phyloP scores from a whole-genome alignment of 129 eudicot genomes.

The Helichrysum umbraculigerum region DNA sequence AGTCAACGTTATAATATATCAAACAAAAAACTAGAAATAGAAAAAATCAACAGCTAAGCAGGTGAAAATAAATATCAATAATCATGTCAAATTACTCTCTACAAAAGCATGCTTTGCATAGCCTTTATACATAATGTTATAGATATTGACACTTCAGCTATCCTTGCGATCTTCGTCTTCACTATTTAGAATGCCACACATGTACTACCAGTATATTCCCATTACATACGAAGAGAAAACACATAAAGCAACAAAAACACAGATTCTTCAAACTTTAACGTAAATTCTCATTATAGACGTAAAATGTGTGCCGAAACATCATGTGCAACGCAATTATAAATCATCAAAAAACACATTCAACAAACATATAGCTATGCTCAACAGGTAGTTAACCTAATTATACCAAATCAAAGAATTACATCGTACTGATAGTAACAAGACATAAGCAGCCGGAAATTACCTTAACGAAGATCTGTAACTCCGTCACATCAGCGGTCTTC shows the following conservation, averaged over 20 bases:
- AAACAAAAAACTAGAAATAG: constrained; percentile 12
- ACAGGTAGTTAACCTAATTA: background rate
- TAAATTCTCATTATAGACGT: too few relatives aligned
- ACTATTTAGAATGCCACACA: too few relatives aligned
- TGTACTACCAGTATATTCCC: background rate
- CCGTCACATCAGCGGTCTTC: constrained; percentile 74
- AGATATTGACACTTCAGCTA: background rate
- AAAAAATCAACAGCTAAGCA: constrained; percentile 5
- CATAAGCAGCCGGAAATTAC: constrained; percentile 32
- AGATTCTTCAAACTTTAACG: background rate
- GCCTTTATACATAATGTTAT: background rate
- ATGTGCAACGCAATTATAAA: constrained; percentile 1
- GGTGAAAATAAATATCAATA: background rate
- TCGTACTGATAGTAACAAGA: background rate
- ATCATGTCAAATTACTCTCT: background rate
- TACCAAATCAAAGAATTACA: background rate
- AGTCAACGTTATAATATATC: constrained; percentile 4
- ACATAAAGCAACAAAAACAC: background rate
- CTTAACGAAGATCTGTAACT: constrained; percentile 97
- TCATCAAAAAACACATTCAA: background rate
- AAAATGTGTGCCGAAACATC: background rate
- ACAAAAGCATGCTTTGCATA: background rate
- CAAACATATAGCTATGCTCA: background rate
- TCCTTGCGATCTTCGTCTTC: too few relatives aligned
- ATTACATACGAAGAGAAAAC: background rate